These are phyloP conservation scores for Fusarium gaditjirri DNA, from an alignment of 2,329 filamentous ascomycete species.

Conservation along the genomic window DNA sequence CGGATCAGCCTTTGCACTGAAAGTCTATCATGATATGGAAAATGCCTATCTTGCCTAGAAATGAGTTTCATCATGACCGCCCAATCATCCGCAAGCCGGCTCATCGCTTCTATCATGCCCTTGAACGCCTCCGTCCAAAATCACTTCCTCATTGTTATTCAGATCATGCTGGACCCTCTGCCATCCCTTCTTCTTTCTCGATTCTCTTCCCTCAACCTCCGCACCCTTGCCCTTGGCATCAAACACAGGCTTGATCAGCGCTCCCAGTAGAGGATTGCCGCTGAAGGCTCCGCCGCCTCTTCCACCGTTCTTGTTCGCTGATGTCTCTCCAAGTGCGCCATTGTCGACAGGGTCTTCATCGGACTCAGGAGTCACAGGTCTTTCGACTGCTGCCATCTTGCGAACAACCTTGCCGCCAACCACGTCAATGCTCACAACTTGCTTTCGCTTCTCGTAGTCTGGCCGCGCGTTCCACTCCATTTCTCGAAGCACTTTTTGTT, in stretches of 20 bases:
- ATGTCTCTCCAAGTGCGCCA: slow-evolving; percentile 49
- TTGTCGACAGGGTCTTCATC: slow-evolving; percentile 52
- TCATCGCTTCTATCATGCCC: slow-evolving; percentile 54
- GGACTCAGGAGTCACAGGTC: slow-evolving; percentile 63
- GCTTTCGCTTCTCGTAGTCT: slow-evolving; percentile 87
- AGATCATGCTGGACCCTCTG: slow-evolving; percentile 70
- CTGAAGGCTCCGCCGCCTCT: slow-evolving; percentile 70
- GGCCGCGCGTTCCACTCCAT: slow-evolving; percentile 87
- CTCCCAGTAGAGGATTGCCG: slow-evolving; percentile 73
- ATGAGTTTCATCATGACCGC: not conserved
- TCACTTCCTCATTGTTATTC: slow-evolving; percentile 67
- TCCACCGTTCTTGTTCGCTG: slow-evolving; percentile 46
- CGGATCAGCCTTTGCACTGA: not conserved
- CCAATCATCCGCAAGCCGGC: slow-evolving; percentile 51
- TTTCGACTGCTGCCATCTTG: slow-evolving; percentile 73
- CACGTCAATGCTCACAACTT: slow-evolving; percentile 87
- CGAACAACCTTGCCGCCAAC: slow-evolving; percentile 80
- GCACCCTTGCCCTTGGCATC: slow-evolving; percentile 63
- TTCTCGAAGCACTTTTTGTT: slow-evolving; percentile 84
- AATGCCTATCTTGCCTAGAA: not conserved
- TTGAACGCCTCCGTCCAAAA: slow-evolving; percentile 66
- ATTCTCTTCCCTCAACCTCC: slow-evolving; percentile 53
- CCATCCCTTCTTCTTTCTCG: slow-evolving; percentile 61
- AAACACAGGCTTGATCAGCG: slow-evolving; percentile 72
- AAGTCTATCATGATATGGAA: not conserved